phyloP scores from a whole-genome alignment of 352 stramenopile species.

The Pythium sp. region DNA sequence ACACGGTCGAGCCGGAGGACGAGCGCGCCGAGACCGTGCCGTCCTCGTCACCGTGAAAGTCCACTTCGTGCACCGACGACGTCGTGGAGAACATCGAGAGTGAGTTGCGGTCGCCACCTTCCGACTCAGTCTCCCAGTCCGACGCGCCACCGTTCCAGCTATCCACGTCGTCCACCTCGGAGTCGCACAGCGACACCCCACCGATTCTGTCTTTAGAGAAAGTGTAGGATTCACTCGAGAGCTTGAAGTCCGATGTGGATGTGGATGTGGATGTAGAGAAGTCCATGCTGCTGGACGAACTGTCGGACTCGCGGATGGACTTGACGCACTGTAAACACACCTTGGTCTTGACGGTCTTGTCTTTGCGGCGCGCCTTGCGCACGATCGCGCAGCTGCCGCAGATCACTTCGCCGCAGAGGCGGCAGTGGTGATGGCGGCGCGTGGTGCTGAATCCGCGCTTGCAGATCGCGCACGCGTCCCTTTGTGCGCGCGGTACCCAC shows the following conservation, averaged over 20 bases:
- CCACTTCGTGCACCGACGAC: not conserved
- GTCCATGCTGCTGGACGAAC: slow-evolving; percentile 6
- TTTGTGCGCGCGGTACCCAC: slow-evolving; percentile 51
- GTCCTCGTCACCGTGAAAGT: not conserved
- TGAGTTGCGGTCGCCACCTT: slow-evolving; percentile 3
- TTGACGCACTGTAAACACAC: slow-evolving; percentile 59
- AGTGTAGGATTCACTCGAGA: slow-evolving; percentile 6
- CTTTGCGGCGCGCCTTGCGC: slow-evolving; percentile 32
- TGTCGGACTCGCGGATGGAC: slow-evolving; percentile 36
- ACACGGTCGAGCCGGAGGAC: slow-evolving; percentile 9
- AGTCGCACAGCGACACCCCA: slow-evolving; percentile 4
- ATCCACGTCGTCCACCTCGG: slow-evolving; percentile 10
- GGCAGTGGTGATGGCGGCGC: slow-evolving; percentile 70
- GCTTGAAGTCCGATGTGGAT: not conserved
- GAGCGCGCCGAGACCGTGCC: not conserved
- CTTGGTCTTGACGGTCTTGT: slow-evolving; percentile 52
- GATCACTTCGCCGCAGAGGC: slow-evolving; percentile 73
- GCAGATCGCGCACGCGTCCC: slow-evolving; percentile 53
- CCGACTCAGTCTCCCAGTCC: slow-evolving; percentile 16
- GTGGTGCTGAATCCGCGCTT: slow-evolving; percentile 54
- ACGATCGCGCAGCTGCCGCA: slow-evolving; percentile 65
- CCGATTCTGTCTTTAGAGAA: not conserved
- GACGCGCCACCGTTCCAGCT: not conserved
- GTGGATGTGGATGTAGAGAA: not conserved
- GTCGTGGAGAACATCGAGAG: slow-evolving; percentile 2